phyloP scores from a whole-genome alignment of 176 grass and related monocot genomes.

The Musa beccarii region DNA sequence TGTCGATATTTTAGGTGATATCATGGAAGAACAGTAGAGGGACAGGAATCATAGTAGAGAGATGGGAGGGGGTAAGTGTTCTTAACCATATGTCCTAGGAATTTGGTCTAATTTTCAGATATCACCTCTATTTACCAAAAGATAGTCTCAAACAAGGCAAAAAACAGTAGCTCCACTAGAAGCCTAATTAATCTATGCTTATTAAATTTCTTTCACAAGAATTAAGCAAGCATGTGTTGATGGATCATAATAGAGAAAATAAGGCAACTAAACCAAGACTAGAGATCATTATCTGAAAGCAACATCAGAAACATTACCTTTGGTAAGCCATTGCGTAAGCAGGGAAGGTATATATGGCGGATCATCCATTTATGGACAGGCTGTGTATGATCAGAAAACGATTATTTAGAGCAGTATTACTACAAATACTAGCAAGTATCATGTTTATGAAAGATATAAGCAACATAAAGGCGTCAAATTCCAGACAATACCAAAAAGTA shows the following conservation, averaged over 20 bases:
- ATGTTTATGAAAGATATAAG: background rate
- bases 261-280: background rate
- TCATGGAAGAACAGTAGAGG: background rate
- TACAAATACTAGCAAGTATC: background rate
- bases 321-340: slow-evolving; percentile 68
- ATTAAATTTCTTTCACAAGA: background rate
- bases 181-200: background rate
- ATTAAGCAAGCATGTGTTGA: background rate
- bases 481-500: background rate
- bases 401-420: slow-evolving; percentile 10
- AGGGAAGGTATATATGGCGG: slow-evolving; percentile 87
- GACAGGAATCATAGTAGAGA: background rate
- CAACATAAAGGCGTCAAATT: background rate
- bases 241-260: background rate
- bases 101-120: too few species aligned
- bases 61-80: background rate
- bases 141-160: background rate
- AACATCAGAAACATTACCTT: slow-evolving; percentile 53
- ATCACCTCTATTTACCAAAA: background rate
- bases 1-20: background rate
- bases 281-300: background rate
- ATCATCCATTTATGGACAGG: slow-evolving; percentile 98
- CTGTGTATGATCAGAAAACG: slow-evolving; percentile 47
- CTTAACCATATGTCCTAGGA: background rate
- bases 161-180: background rate